Base-by-base conservation (phyloP, 331 rosid species). In the Prunus yedoensis region DNA sequence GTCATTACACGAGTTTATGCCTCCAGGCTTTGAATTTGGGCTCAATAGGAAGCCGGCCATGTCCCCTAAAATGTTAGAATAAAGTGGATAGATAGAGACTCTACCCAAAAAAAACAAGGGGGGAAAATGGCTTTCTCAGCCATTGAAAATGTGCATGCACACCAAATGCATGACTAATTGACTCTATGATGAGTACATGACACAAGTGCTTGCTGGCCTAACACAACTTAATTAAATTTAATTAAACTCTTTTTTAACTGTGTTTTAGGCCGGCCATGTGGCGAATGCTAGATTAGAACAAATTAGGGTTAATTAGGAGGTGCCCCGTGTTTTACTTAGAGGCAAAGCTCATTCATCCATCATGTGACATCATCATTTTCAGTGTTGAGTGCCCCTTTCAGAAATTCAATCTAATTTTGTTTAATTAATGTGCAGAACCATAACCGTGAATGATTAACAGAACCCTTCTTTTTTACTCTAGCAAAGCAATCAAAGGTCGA, bases 31-130 rank as follows among this genome's bases (percentile, higher is more conserved):
- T 51, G 10, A 68, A 35, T 74, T 62, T 75, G 28, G 77, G 78
- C 41, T 77, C 79, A 75, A 68, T 71, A 71, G 25, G 46, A 63
- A 70, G 83, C 88, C 75, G 75, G 60, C 73, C 30, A 64, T 27
- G 50, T 68, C 58, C 59, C 15, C 59, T 45, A 60, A 45, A 45
- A 60, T 15, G 60, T 74, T 74, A 18, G 61, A 74, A 47, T 46
- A 61, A 73, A 58, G 68, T 46, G 57, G 41, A 35, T 0, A 1
- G 77, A 73, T 12, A 43, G 41, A 15, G 60, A 47, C 70, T 61
- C 45, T 10, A 5, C 27, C 27, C 27, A 25, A 1, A 25, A 25
- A 25, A 25, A 25, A 25, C 0, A 25, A 25, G 21, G 21, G 21
- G 21, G 21, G 21, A 21, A 21, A 21, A 21, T 21, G 69, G 20